Percentiles rank a stretch among this genome's conserved stretches.
Evolutionary conservation across 2,329 filamentous ascomycete species (phyloP).

Genomic region (Triangularia verruculosa): DNA sequence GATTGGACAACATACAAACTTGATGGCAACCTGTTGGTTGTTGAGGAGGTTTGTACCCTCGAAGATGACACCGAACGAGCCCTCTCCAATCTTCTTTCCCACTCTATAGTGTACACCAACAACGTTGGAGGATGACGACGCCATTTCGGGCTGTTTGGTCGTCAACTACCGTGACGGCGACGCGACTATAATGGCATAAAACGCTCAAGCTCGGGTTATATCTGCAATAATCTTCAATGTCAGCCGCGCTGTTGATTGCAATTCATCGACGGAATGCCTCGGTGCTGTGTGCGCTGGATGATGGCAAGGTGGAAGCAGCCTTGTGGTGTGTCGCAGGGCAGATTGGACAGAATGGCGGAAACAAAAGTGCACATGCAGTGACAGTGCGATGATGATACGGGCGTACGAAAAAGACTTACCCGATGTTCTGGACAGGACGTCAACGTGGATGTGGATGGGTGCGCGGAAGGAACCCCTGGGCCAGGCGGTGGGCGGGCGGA

Average conservation of each 20-base stretch:
- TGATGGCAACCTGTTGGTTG: slow-evolving; percentile 99
- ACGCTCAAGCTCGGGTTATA: neutral
- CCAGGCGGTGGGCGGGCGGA: slow-evolving; percentile 19
- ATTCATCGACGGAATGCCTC: neutral
- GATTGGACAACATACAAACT: slow-evolving; percentile 70
- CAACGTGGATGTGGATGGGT: neutral
- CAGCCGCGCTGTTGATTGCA: neutral
- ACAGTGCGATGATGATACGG: neutral
- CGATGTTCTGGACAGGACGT: slow-evolving; percentile 4
- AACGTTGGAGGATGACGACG: slow-evolving; percentile 90
- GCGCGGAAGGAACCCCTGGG: neutral
- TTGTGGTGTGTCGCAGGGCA: neutral
- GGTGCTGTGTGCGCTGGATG: neutral
- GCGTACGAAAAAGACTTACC: slow-evolving; percentile 22
- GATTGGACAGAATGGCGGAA: neutral
- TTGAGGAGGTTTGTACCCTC: slow-evolving; percentile 98
- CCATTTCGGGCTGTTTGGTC: slow-evolving; percentile 52
- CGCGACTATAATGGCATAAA: neutral
- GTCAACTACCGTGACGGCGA: slow-evolving; percentile 1
- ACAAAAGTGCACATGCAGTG: neutral
- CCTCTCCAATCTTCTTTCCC: slow-evolving; percentile 99
- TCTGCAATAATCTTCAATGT: neutral
- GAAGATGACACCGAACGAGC: slow-evolving; percentile 97
- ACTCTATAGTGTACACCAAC: slow-evolving; percentile 98
- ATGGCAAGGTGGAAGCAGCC: neutral